Evolutionary conservation across 371 early-diverging fungal genomes (phyloP).

Genomic region (Rhizopus microsporus): DNA sequence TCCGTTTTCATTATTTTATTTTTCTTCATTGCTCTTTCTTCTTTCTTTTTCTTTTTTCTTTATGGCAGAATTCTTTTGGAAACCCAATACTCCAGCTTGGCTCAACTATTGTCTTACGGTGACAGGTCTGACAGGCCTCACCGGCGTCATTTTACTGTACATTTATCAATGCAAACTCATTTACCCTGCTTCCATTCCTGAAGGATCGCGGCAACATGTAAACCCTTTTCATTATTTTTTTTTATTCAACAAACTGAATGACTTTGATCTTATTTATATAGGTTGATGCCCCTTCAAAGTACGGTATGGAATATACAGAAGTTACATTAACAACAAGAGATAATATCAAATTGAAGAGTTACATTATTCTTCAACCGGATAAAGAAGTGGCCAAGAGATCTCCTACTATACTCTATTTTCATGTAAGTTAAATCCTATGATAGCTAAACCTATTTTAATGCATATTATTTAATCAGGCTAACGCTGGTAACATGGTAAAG

Average conservation of each 20-base stretch:
- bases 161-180: constrained; percentile 84
- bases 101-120: constrained; percentile 45
- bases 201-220: constrained; percentile 73
- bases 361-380: constrained; percentile 67
- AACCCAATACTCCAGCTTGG: constrained; percentile 37
- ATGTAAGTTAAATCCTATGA: constrained; percentile 49
- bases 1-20: neutral
- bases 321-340: constrained; percentile 80
- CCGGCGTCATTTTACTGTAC: constrained; percentile 63
- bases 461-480: constrained; percentile 58
- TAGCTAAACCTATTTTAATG: neutral
- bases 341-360: constrained; percentile 76
- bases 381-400: constrained; percentile 56
- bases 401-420: constrained; percentile 85
- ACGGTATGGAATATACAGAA: constrained; percentile 71
- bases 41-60: neutral
- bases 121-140: constrained; percentile 45
- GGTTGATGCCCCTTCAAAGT: constrained; percentile 77
- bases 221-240: constrained; percentile 6
- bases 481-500: constrained; percentile 93
- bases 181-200: constrained; percentile 82
- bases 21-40: constrained; percentile 4
- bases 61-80: constrained; percentile 18
- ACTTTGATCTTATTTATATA: constrained; percentile 17
- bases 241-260: neutral